These are phyloP conservation scores for Talaromyces sp. DNA, from an alignment of 2,329 filamentous ascomycete genomes.

Conservation along the genomic window DNA sequence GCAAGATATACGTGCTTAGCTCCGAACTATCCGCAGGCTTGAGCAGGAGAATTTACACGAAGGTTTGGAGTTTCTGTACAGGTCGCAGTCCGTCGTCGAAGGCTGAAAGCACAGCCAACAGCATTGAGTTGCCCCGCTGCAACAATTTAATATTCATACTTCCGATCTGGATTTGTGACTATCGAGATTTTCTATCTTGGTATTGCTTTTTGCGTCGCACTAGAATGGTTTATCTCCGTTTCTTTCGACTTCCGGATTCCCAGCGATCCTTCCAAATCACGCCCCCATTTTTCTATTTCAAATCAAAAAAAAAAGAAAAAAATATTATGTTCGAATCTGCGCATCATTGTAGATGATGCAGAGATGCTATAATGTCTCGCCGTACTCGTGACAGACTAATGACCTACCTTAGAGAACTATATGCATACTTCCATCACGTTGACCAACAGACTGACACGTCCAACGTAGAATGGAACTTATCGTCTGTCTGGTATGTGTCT, in stretches of 20 bases:
- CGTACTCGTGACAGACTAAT: no score
- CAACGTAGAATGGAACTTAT: neutral
- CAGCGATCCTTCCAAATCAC: conserved; percentile 3
- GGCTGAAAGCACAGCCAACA: neutral
- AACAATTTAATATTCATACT: neutral
- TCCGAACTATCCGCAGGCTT: conserved; percentile 6
- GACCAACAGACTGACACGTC: conserved; percentile 1
- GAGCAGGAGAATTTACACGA: conserved; percentile 16
- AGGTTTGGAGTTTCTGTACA: conserved; percentile 1
- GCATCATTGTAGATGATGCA: neutral
- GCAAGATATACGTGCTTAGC: conserved; percentile 11
- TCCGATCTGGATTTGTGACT: neutral
- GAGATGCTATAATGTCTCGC: no score
- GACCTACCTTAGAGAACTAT: neutral
- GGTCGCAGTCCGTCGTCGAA: conserved; percentile 2
- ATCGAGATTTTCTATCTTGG: neutral
- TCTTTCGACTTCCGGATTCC: neutral
- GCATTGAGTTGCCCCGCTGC: neutral
- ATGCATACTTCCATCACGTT: conserved; percentile 10
- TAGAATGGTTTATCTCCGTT: neutral
- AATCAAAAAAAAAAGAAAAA: neutral
- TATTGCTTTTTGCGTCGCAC: neutral
- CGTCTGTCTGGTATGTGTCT: conserved; percentile 14
- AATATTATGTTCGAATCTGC: neutral
- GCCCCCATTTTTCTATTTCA: neutral